Evolutionary conservation across 1,284 basidiomycete genomes (phyloP).

Genomic region (Phlebopus sp.): DNA sequence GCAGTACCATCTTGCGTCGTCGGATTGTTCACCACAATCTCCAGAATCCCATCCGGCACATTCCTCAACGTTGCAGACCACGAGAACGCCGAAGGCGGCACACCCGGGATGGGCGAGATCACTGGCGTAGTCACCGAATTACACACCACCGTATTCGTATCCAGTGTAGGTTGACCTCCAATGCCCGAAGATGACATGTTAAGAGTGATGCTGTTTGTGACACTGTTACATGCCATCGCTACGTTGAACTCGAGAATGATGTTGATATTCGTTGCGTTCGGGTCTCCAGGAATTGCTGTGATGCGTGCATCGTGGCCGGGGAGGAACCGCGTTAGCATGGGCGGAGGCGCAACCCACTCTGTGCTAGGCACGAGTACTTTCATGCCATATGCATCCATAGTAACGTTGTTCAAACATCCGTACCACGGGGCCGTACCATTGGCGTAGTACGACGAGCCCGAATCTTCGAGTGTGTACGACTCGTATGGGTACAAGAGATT

Average conservation of each 20-base stretch:
- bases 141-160: constrained; percentile 45
- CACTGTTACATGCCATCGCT: constrained; percentile 68
- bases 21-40: constrained; percentile 66
- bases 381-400: constrained; percentile 74
- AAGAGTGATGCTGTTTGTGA: constrained; percentile 62
- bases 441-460: constrained; percentile 57
- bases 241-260: constrained; percentile 78
- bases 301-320: constrained; percentile 86
- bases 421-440: constrained; percentile 58
- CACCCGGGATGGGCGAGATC: constrained; percentile 49
- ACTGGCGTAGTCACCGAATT: constrained; percentile 43
- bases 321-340: constrained; percentile 72
- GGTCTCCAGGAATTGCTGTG: constrained; percentile 42
- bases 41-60: constrained; percentile 78
- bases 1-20: constrained; percentile 40
- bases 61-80: constrained; percentile 73
- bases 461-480: constrained; percentile 62
- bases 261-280: constrained; percentile 60
- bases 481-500: constrained; percentile 87
- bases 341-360: constrained; percentile 68
- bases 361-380: constrained; percentile 71
- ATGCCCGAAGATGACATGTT: constrained; percentile 70
- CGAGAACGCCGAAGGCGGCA: constrained; percentile 57
- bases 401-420: constrained; percentile 69
- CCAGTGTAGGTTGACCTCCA: constrained; percentile 53